Evolutionary conservation across 495 filamentous ascomycete genomes (phyloP), one percentile per base, ranked within the genome.

Genomic region (Durotheca rogersii): DNA sequence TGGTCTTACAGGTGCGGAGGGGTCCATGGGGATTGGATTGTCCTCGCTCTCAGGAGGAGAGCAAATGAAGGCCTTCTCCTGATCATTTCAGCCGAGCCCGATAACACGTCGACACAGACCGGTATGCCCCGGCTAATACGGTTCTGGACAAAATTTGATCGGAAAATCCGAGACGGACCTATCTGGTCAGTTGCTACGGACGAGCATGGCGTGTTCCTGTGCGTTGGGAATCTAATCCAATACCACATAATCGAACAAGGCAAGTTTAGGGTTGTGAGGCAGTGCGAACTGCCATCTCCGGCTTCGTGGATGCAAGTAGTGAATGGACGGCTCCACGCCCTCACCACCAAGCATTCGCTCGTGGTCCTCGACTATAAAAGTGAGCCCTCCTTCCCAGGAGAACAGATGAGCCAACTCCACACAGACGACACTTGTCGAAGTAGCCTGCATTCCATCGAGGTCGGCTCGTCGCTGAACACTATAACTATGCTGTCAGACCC

Each of bases 231-330:
- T 1, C 56, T 31, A 3, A 30, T 81, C 9, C 64, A 73, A 21
- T 78, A 76, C 66, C 71, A 78, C 23, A 43, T 62, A 25, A 66
- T 81, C 6, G 71, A 78, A 56, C 65, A 74, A 10, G 75, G 69
- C 53, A 72, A 64, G 41, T 70, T 81, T 33, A 72, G 60, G 35
- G 52, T 56, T 7, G 41, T 66, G 20, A 73, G 65, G 31, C 33
- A 46, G 20, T 60, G 69, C 41, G 51, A 67, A 10, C 56, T 81
- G 7, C 65, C 66, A 15, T 79, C 76, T 3, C 64, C 70, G 1
- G 75, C 74, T 12, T 68, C 58, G 0, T 65, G 58, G 47, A 52
- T 81, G 38, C 51, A 62, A 14, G 63, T 76, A 4, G 48, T 67
- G 1, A 63, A 71, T 30, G 70, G 65, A 7, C 68, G 57, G 41